Evolutionary conservation across 352 stramenopile genomes (phyloP).

Genomic region (Phytophthora sp.): DNA sequence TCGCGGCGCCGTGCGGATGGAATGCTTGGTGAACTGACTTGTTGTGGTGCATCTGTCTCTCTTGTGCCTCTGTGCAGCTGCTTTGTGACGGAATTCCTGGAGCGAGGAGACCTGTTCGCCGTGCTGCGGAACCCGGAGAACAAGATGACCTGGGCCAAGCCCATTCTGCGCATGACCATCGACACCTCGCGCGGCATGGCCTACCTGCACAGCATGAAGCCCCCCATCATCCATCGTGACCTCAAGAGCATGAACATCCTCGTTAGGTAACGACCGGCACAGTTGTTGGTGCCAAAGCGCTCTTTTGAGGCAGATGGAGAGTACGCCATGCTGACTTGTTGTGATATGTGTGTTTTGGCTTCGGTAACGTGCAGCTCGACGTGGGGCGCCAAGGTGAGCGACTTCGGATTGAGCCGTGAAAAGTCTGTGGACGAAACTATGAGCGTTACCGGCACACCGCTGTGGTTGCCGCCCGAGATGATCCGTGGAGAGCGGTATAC

Average conservation of each 20-base stretch:
- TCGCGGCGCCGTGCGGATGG: background rate
- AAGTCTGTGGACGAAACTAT: conserved; percentile 96
- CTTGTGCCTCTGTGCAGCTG: conserved; percentile 50
- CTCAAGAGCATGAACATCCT: conserved; percentile 96
- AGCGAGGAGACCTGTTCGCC: conserved; percentile 82
- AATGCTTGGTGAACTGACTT: conserved; percentile 5
- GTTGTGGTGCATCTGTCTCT: background rate
- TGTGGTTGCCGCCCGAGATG: conserved; percentile 90
- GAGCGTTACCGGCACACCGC: conserved; percentile 87
- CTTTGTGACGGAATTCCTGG: conserved; percentile 89
- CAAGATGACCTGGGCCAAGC: conserved; percentile 85
- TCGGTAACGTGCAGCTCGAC: conserved; percentile 57
- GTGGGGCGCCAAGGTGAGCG: conserved; percentile 94
- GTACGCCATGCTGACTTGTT: conserved; percentile 15
- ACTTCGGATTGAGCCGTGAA: conserved; percentile 97
- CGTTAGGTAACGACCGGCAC: conserved; percentile 56
- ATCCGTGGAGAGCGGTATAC: conserved; percentile 89
- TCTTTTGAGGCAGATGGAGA: conserved; percentile 3
- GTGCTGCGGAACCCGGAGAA: conserved; percentile 84
- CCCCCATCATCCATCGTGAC: conserved; percentile 98
- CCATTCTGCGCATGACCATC: conserved; percentile 89
- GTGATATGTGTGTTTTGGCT: conserved; percentile 11
- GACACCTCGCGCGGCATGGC: conserved; percentile 95
- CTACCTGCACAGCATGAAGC: conserved; percentile 98
- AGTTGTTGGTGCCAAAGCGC: conserved; percentile 1